Conservation (phyloP, 768 basidiomycete genomes). For the Amanita jacksonii region DNA sequence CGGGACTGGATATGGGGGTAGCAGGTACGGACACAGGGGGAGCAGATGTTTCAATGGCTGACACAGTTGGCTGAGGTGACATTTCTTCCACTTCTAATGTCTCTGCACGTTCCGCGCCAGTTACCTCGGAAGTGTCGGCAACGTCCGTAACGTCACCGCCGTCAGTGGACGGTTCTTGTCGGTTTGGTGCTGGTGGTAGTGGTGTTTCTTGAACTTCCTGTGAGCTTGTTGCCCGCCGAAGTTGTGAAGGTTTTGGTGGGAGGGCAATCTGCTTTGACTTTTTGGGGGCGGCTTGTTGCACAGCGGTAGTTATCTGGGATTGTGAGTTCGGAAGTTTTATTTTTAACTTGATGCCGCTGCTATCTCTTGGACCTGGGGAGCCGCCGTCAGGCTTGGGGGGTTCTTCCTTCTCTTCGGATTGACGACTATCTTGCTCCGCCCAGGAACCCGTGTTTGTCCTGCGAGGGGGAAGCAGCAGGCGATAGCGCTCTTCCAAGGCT, state of each 20-base stretch:
- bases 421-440: slow-evolving; percentile 3
- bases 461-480: slow-evolving; percentile 57
- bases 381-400: neutral
- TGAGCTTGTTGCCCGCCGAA: slow-evolving; percentile 5
- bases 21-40: slow-evolving; percentile 1
- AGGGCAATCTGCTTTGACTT: slow-evolving; percentile 15
- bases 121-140: neutral
- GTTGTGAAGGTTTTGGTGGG: slow-evolving; percentile 12
- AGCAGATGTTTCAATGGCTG: neutral
- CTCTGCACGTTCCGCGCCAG: neutral
- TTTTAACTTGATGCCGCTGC: slow-evolving; percentile 4
- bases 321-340: slow-evolving; percentile 3
- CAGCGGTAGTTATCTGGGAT: slow-evolving; percentile 9
- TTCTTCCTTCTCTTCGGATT: slow-evolving; percentile 6
- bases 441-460: slow-evolving; percentile 1
- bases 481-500: slow-evolving; percentile 61
- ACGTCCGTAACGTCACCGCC: neutral
- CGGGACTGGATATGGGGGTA: slow-evolving; percentile 22
- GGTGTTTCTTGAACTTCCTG: slow-evolving; percentile 3
- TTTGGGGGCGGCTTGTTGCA: slow-evolving; percentile 15
- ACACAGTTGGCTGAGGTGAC: slow-evolving; percentile 3
- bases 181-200: neutral
- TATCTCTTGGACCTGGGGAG: neutral
- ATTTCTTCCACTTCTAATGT: neutral
- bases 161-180: neutral